Evolutionary conservation across 192 early-diverging fungal species (phyloP), one percentile per base, ranked within the genome.

Genomic region (Coemansia asiatica): DNA sequence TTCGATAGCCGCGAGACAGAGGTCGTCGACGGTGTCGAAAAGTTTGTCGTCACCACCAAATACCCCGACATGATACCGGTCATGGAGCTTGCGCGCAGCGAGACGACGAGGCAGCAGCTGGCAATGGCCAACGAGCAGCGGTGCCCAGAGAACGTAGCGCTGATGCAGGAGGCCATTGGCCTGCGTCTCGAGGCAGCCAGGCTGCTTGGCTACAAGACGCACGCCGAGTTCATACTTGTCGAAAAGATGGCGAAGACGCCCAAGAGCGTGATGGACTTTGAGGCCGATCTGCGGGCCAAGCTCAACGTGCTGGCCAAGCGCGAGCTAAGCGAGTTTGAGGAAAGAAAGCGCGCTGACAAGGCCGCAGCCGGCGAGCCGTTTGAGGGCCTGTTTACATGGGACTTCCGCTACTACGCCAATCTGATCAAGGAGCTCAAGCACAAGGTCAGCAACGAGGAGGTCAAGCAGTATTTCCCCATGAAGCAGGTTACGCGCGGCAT

Each of bases 171-270:
- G 49, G 84, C 85, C 13, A 73, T 86, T 49, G 54, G 67, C 26
- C 65, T 85, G 55, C 86, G 86, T n/a, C 78, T 80, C 7, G 65
- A 87, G 51, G 76, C 77, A 18, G 82, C 86, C 22, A 66, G 72
- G 54, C 65, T 95, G 51, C 71, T 92, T 4, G 92, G 91, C 6
- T 94, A 88, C 75, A 67, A 72, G 48, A 86, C 78, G 22, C 91
- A 95, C 66, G 89, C 90, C 13, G 83, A 82, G 26, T 92, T 83
- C 65, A 78, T 85, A 16, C 77, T 93, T n/a, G 90, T 94, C 62
- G 82, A 85, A 48, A 89, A 89, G 56, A 95, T 95, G 93, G 91
- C 93, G 54, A 91, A 94, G 71, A 75, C 71, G 4, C 85, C 89
- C 3, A 74, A 84, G 56, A 75, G 61, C 1, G 92, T 91, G 15